Evolutionary conservation across 768 basidiomycete genomes (phyloP), one percentile per base, ranked within the genome.

Genomic region (Pleurotus ostreatus): DNA sequence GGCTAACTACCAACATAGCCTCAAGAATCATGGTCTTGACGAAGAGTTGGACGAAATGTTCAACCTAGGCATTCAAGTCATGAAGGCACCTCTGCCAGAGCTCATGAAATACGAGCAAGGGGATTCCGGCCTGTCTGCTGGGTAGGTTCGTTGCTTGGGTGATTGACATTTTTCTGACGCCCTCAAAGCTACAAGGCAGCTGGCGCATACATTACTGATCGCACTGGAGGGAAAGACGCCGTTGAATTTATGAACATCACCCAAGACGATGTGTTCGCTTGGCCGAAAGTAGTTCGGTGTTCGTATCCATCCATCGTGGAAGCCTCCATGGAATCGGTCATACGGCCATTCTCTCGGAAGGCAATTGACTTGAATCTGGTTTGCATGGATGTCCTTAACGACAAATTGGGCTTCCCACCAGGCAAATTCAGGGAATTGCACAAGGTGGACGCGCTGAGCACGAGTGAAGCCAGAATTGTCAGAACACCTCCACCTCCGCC

Each of bases 161-260:
- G 18, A 40, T 46, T 7, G 18, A 22, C 16, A 34, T 23, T 25
- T 25, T 2, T 20, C 9, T 55, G 20, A 26, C 20, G 1, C 18
- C 16, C 22, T 8, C 12, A 1, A 55, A 78, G 77, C n/a, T 87
- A 87, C 65, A 86, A 88, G 70, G 81, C 80, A 9, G 72, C 74
- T 0, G 86, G 86, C 1, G 80, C 80, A 0, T 83, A 80, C 57
- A 83, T 82, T 1, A 78, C 82, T 4, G 84, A 89, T 61, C 78
- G 81, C n/a, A 72, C 71, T 9, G 87, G 86, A 40, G 74, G 75
- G 46, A 60, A 65, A 16, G 86, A 88, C 63, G 75, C 74, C 0
- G 74, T 77, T 3, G 84, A 88, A 62, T 87, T 86, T 65, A 71
- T 88, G 57, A 87, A 87, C 61, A 67, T 88, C 39, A 73, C 86